Evolutionary conservation across 345 rosid species (phyloP).

Genomic region (Excoecaria agallocha): DNA sequence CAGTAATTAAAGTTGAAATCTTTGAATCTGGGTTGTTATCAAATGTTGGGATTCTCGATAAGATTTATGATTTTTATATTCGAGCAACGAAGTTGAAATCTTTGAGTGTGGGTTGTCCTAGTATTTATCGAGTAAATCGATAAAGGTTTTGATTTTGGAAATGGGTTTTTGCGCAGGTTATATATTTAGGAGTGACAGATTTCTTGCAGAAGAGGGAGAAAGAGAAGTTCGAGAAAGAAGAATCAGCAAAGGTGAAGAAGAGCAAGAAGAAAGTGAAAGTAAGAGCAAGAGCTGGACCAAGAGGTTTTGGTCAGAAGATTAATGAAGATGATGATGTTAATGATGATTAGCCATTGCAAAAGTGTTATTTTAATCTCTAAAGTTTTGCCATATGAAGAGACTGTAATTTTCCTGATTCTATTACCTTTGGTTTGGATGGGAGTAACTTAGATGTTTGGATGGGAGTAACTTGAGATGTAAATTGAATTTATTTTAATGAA

Average conservation of each 20-base stretch:
- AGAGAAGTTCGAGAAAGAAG: conserved; percentile 72
- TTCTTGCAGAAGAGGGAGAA: conserved; percentile 67
- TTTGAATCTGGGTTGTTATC: conserved; percentile 12
- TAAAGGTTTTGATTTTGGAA: not conserved
- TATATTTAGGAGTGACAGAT: conserved; percentile 69
- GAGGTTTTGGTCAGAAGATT: conserved; percentile 64
- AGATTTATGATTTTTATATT: too few species aligned
- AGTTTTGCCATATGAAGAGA: not conserved
- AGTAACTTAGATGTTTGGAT: too few species aligned
- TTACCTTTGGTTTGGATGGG: too few species aligned
- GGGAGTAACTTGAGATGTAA: too few species aligned
- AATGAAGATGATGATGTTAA: too few species aligned
- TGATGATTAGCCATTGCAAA: not conserved
- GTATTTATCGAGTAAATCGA: too few species aligned
- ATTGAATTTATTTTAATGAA: too few species aligned
- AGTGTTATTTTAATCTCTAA: not conserved
- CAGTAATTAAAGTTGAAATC: too few species aligned
- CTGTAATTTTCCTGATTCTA: not conserved
- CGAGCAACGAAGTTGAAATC: not conserved
- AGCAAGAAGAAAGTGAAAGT: conserved; percentile 43
- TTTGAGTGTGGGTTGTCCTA: too few species aligned
- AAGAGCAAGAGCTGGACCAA: conserved; percentile 58
- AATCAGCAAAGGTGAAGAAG: conserved; percentile 57
- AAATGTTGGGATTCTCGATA: too few species aligned
- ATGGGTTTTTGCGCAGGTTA: conserved; percentile 44